Evolutionary conservation across 2,329 filamentous ascomycete species (phyloP).

Genomic region (Pyricularia pennisetigena): DNA sequence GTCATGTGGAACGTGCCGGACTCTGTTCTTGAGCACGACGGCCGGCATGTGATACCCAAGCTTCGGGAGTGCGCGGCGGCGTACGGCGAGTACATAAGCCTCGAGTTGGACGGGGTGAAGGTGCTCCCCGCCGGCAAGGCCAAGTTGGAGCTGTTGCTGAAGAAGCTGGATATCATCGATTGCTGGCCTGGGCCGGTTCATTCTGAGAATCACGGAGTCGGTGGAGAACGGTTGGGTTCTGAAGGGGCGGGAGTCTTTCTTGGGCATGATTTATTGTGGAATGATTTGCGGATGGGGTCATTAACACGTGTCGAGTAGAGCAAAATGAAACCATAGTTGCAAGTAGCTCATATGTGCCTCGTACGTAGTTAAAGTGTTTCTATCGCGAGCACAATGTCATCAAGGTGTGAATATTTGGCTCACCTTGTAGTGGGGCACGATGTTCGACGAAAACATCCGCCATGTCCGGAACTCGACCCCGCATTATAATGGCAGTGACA

Average conservation of each 20-base stretch:
- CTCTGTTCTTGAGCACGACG: slow-evolving; percentile 24
- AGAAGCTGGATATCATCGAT: slow-evolving; percentile 21
- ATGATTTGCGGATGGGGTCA: not conserved
- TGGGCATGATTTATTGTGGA: not conserved
- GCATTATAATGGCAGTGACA: no score
- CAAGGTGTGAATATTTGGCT: no score
- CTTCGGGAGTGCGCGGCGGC: slow-evolving; percentile 25
- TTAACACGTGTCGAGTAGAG: not conserved
- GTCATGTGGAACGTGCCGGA: not conserved
- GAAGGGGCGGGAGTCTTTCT: not conserved
- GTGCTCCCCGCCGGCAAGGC: slow-evolving; percentile 8
- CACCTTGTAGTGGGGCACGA: no score
- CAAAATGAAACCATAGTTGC: no score
- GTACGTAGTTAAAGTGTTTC: no score
- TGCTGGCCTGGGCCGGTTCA: slow-evolving; percentile 13
- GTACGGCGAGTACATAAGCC: slow-evolving; percentile 19
- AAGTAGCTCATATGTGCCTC: no score
- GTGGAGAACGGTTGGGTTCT: not conserved
- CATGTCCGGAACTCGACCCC: no score
- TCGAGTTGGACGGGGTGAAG: slow-evolving; percentile 7
- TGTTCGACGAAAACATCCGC: no score
- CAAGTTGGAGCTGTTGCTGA: slow-evolving; percentile 18
- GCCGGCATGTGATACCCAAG: slow-evolving; percentile 23
- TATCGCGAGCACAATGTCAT: no score
- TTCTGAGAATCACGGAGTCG: not conserved